phyloP scores from a whole-genome alignment of 208 protist genomes.

The Trypanosoma conorhini region DNA sequence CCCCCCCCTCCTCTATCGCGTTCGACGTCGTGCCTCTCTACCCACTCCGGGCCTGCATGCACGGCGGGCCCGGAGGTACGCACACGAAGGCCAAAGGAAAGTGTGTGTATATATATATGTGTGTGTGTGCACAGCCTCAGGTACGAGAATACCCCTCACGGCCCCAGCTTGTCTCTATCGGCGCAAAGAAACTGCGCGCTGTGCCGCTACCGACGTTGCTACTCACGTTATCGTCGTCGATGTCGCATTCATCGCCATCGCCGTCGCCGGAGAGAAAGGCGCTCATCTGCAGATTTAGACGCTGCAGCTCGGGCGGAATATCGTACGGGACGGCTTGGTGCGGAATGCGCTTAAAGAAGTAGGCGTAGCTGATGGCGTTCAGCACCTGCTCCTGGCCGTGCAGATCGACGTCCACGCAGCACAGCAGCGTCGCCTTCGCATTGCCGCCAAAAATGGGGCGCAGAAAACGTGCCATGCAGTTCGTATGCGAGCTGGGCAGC shows the following conservation, averaged over 20 bases:
- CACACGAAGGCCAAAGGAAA: slow-evolving; percentile 2
- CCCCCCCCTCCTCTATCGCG: not conserved
- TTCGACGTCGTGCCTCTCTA: not conserved
- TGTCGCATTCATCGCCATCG: slow-evolving; percentile 4
- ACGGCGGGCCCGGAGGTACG: not conserved
- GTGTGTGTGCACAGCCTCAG: not conserved
- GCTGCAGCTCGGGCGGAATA: slow-evolving; percentile 45
- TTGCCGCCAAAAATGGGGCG: slow-evolving; percentile 63
- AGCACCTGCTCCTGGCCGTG: slow-evolving; percentile 27
- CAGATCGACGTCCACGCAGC: slow-evolving; percentile 8
- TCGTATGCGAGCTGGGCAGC: slow-evolving; percentile 22
- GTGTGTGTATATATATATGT: not conserved
- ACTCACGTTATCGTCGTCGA: not conserved
- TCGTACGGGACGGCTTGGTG: slow-evolving; percentile 45
- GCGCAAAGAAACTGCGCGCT: not conserved
- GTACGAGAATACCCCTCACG: not conserved
- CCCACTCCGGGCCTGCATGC: too few species aligned
- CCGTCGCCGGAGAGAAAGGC: slow-evolving; percentile 17
- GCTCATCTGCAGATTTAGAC: slow-evolving; percentile 34
- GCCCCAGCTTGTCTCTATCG: not conserved
- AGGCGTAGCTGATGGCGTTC: slow-evolving; percentile 33
- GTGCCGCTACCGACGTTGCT: not conserved
- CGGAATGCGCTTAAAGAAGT: slow-evolving; percentile 47
- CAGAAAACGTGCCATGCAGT: slow-evolving; percentile 41
- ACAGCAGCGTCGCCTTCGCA: slow-evolving; percentile 44